Evolutionary conservation across 257 asterid species (phyloP), one percentile per base, ranked within the genome.

Genomic region (Marsdenia floribunda): DNA sequence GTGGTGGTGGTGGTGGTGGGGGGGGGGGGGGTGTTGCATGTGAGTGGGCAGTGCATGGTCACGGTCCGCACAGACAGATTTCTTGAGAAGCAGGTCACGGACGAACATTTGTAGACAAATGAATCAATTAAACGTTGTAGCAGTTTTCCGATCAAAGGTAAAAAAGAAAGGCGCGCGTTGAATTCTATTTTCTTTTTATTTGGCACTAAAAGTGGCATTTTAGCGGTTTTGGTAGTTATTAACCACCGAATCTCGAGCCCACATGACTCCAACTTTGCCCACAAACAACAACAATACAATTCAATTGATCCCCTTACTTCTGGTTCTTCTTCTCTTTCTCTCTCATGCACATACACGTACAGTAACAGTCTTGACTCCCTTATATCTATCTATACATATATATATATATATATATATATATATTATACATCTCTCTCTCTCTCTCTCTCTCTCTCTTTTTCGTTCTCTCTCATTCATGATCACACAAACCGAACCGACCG

Each of bases 171-270:
- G 68, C 46, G 69, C 69, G 57, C 69, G 57, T 58, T 73, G 69
- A 58, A 40, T 40, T 16, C 40, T 6, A 18, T 2, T 18, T 15
- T 44, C 49, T 7, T 1, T 44, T 44, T 44, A 0, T 44, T 44
- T 44, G 8, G 8, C 49, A 0, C 49, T 18, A 3, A 71, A 44
- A 59, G 61, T 42, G n/a, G 33, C 46, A 55, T 74, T 53, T 76
- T 69, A 59, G 76, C 75, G 67, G 76, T 70, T 77, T 77, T 60
- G 80, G 80, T 77, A 77, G 80, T 77, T 70, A 77, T 47, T 70
- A 77, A 70, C 76, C 72, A 60, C 76, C 80, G 72, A 77, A 77
- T 60, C 80, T 49, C 44, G 75, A 14, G 75, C 72, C 80, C 80
- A 76, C 80, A 76, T 76, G 80, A 49, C 53, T 22, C 29, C 63